Evolutionary conservation across 306 rosid species (phyloP).

Genomic region (Canavalia ensiformis): DNA sequence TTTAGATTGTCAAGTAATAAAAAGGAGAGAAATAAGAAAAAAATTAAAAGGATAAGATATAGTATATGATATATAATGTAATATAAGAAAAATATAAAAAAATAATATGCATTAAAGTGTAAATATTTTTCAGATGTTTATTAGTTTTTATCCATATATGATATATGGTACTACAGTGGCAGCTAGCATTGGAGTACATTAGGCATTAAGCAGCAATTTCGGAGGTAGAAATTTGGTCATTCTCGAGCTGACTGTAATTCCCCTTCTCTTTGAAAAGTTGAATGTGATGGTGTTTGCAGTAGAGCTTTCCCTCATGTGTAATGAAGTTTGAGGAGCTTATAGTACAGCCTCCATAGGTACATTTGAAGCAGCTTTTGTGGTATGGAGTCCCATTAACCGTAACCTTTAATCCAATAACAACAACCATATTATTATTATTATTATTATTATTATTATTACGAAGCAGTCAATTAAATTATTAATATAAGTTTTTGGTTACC

Average conservation of each 20-base stretch:
- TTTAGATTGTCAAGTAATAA: too few species aligned
- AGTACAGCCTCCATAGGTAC: conserved; percentile 81
- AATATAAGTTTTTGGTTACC: conserved; percentile 50
- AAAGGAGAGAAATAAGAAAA: too few species aligned
- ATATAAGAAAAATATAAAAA: too few species aligned
- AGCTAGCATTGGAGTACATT: not conserved
- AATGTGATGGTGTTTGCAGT: conserved; percentile 89
- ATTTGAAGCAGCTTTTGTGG: conserved; percentile 82
- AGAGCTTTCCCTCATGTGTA: conserved; percentile 80
- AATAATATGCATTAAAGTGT: too few species aligned
- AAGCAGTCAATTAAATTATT: too few species aligned
- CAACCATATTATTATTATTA: not conserved
- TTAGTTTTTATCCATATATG: too few species aligned
- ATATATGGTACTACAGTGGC: not conserved
- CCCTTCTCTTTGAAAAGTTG: conserved; percentile 87
- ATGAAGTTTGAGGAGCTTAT: conserved; percentile 74
- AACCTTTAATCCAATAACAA: conserved; percentile 52
- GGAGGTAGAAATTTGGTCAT: conserved; percentile 39
- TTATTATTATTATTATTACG: too few species aligned
- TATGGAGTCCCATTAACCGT: conserved; percentile 67
- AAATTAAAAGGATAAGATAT: too few species aligned
- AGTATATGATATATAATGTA: too few species aligned
- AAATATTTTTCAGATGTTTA: too few species aligned
- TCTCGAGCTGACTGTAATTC: conserved; percentile 80
- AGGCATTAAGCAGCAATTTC: conserved; percentile 46